phyloP scores from a whole-genome alignment of 1,284 basidiomycete genomes.

The Cryptococcus sp. region DNA sequence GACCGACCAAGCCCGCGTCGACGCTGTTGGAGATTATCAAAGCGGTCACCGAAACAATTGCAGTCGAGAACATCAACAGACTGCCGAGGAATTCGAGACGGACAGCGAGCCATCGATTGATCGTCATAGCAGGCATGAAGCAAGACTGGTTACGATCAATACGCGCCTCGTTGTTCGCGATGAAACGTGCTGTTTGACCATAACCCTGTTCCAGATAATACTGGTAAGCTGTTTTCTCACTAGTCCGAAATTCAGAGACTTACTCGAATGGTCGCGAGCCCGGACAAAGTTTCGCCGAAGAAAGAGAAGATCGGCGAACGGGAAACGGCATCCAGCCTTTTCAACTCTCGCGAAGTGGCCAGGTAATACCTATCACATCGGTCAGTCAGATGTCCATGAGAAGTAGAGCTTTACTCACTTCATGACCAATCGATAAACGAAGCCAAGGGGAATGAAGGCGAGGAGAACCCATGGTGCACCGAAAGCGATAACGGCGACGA shows the following conservation, averaged over 20 bases:
- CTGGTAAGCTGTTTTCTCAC: conserved; percentile 1
- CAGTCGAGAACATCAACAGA: conserved; percentile 74
- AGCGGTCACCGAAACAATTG: conserved; percentile 71
- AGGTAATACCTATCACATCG: conserved; percentile 72
- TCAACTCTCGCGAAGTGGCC: conserved; percentile 84
- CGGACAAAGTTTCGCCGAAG: conserved; percentile 83
- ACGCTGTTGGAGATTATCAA: conserved; percentile 67
- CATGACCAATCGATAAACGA: conserved; percentile 76
- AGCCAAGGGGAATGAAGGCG: conserved; percentile 70
- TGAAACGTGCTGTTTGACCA: conserved; percentile 71
- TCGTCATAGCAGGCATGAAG: conserved; percentile 57
- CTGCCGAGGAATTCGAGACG: conserved; percentile 76
- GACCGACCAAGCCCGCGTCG: conserved; percentile 87
- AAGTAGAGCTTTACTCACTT: conserved; percentile 56
- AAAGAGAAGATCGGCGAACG: conserved; percentile 86
- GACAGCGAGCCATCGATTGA: conserved; percentile 58
- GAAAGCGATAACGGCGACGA: conserved; percentile 73
- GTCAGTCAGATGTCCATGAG: conserved; percentile 7
- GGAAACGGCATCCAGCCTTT: conserved; percentile 85
- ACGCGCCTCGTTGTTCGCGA: conserved; percentile 72
- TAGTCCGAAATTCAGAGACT: conserved; percentile 6
- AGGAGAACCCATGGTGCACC: conserved; percentile 82
- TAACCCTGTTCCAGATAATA: conserved; percentile 55
- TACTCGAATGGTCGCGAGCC: conserved; percentile 77
- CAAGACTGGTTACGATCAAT: conserved; percentile 61